Evolutionary conservation across 208 protist species (phyloP).

Genomic region (Crithidia bombi): DNA sequence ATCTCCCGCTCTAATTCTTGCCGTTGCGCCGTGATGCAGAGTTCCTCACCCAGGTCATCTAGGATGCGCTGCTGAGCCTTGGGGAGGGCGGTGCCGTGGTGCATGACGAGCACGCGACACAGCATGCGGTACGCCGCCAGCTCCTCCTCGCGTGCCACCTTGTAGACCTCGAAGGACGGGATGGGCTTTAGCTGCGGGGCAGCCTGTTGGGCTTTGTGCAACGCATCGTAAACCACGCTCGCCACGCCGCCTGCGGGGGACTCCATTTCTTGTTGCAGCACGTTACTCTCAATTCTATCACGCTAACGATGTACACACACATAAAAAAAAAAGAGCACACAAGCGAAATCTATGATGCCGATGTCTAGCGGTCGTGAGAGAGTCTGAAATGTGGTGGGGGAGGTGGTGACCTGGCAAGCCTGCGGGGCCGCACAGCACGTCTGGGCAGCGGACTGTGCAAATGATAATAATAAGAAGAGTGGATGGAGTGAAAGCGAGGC

Average conservation of each 20-base stretch:
- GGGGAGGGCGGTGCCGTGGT: constrained; percentile 46
- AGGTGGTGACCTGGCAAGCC: too few species aligned
- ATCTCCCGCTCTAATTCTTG: constrained; percentile 54
- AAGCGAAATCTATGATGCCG: too few species aligned
- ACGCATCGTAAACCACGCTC: constrained; percentile 57
- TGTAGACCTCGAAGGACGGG: constrained; percentile 78
- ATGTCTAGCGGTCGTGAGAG: too few species aligned
- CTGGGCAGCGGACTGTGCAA: too few species aligned
- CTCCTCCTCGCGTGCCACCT: constrained; percentile 82
- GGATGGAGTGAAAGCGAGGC: too few species aligned
- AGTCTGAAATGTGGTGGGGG: too few species aligned
- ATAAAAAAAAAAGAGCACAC: not conserved
- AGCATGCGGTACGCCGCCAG: constrained; percentile 71
- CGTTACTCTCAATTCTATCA: not conserved
- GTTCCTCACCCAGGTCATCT: constrained; percentile 71
- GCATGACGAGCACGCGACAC: constrained; percentile 83
- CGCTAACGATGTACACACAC: not conserved
- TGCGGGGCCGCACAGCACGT: too few species aligned
- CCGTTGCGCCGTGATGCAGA: constrained; percentile 44
- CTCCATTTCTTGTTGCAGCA: constrained; percentile 25
- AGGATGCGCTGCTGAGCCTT: constrained; percentile 67
- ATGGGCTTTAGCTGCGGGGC: constrained; percentile 45
- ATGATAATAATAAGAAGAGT: too few species aligned
- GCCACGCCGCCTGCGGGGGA: not conserved
- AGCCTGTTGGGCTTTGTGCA: constrained; percentile 49